Evolutionary conservation across 169 alveolate genomes (phyloP), one percentile per base, ranked within the genome.

Genomic region (Plasmodium sp.): DNA sequence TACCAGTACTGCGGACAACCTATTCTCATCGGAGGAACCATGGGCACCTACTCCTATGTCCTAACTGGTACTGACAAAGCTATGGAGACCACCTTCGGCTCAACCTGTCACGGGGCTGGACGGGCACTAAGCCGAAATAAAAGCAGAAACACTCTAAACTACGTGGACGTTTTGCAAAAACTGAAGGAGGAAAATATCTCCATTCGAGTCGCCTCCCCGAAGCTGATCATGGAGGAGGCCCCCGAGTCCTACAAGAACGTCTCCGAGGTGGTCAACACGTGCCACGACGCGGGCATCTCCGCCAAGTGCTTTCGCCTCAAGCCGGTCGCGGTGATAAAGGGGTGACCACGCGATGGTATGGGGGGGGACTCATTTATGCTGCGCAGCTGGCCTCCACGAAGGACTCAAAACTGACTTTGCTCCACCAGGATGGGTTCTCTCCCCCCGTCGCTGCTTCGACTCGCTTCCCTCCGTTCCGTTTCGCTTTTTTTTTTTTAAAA

Each of bases 21-120:
- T 2, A 98, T 97, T 71, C 96, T 98, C 48, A 97, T 98, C 6
- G 99, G 99, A 16, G 99, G 99, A 41, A 96, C 98, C 36, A 98
- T 98, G 99, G 99, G 99, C 10, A 97, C 98, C 12, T 95, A 97
- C 95, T 96, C 98, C 43, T 98, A 97, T 80, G 98, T 98, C 54
- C 96, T 97, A 9, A 97, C 98, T 2, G 99, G 99, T 58, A 97
- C 98, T 1, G 97, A 97, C 82, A 81, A 77, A 84, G 98, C 98
- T 33, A 96, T 97, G 98, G 90, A 93, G 79, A 96, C 94, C 36
- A 97, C 99, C 5, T 97, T 97, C 79, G 98, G 98, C 12, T 93
- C 97, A 7, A 98, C 99, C 22, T 98, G 99, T 73, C 99, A 98
- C 82, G 99, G 99, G 6, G 98, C 99, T 1, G 99, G 99, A 36